A percentile compares a stretch with the other conserved stretches of the same genome.
phyloP scores from a whole-genome alignment of 768 basidiomycete genomes.

The Leccinum disarticulatum region DNA sequence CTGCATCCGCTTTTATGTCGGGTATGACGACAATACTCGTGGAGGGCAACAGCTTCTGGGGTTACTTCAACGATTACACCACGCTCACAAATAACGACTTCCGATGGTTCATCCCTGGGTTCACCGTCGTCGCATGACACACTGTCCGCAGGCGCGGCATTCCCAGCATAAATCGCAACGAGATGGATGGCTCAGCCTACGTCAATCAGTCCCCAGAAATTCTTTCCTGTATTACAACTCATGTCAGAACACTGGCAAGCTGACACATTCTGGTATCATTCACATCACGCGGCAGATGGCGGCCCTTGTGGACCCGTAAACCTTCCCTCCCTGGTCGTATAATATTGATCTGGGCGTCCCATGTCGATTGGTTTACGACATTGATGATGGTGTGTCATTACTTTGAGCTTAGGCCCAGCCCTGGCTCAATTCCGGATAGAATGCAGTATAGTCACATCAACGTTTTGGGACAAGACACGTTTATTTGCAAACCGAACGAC shows the following conservation, averaged over 20 bases:
- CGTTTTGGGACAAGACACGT: conserved; percentile 32
- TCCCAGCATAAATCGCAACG: conserved; percentile 21
- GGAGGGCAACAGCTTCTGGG: not conserved
- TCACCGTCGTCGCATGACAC: not conserved
- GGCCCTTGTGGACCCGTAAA: conserved; percentile 42
- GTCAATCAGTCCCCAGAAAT: conserved; percentile 37
- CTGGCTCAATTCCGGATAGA: not conserved
- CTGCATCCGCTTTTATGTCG: not conserved
- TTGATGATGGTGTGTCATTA: conserved; percentile 20
- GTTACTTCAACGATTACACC: conserved; percentile 18
- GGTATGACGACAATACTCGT: too few species aligned
- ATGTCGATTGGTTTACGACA: conserved; percentile 19
- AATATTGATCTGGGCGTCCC: conserved; percentile 5
- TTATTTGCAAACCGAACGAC: conserved; percentile 36
- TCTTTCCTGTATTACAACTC: conserved; percentile 37
- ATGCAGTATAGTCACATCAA: conserved; percentile 29
- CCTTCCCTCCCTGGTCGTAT: conserved; percentile 34
- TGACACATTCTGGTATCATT: conserved; percentile 42
- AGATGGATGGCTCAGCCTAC: conserved; percentile 32
- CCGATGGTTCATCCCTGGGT: conserved; percentile 2
- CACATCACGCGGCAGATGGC: conserved; percentile 29
- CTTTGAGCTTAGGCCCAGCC: not conserved
- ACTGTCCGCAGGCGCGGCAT: conserved; percentile 24
- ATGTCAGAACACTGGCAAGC: conserved; percentile 25
- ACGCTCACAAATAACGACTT: conserved; percentile 23